Base-by-base conservation (phyloP, 1,284 basidiomycete species). In the Chalciporus sp. region DNA sequence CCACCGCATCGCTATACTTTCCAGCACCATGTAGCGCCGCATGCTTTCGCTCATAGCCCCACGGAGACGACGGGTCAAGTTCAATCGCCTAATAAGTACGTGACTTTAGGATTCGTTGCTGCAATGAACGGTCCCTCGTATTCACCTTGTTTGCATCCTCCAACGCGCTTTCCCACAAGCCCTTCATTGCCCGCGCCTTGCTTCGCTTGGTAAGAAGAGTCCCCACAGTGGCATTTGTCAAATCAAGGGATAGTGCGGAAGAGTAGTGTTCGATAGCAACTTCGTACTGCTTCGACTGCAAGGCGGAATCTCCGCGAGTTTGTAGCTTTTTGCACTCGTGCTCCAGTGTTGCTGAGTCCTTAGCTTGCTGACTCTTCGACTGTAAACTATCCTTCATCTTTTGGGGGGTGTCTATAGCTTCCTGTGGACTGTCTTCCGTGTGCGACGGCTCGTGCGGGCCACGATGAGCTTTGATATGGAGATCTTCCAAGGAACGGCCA, bases 61-160 rank as follows among this genome's bases (percentile, higher is more conserved):
- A 12, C 12, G 17, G 41, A 14, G n/a, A 2, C 16, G 16, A n/a
- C 4, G 33, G 33, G 6, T 35, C 33, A 14, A 35, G 33, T 35
- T 10, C 14, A 35, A 3, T 6, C 19, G 8, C n/a, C 6, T 23
- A 4, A 1, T 9, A 11, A 12, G 29, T 29, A 12, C 10, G 9
- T 29, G 29, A 12, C 10, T 29, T 29, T 9, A 29, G 6, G 12
- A 29, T 29, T 29, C 29, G 29, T 29, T 11, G n/a, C n/a, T n/a
- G n/a, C 29, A 29, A 29, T 29, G 29, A 29, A n/a, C n/a, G 29
- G 12, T 29, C 9, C 29, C 29, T 12, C 2, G 29, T 12, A 9
- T 3, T 29, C n/a, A 57, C 58, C 17, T 39, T 9, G 19, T 61
- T 10, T 3, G 58, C 59, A 27, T 59, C 59, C 16, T 33, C 31